Conservation (phyloP, 2,329 filamentous ascomycete genomes). For the Pseudocercospora fuligena region DNA sequence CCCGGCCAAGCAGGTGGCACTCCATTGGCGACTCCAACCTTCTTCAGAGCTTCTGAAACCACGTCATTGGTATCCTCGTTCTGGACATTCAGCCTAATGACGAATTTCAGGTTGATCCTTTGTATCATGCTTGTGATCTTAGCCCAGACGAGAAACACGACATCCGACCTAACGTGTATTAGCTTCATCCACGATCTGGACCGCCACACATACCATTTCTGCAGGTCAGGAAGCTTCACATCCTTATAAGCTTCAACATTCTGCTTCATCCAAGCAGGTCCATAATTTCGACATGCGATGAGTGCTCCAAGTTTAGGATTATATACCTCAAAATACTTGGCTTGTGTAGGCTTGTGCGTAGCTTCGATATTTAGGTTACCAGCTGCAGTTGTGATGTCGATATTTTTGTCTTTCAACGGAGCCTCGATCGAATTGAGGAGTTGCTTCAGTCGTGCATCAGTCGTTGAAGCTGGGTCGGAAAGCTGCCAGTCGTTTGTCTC, state of each 20-base stretch:
- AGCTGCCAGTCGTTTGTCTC: slow-evolving; percentile 11
- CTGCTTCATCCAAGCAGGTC: slow-evolving; percentile 10
- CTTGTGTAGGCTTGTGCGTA: slow-evolving; percentile 12
- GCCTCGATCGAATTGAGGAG: slow-evolving; percentile 3
- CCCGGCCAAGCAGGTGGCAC: slow-evolving; percentile 23
- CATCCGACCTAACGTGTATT: slow-evolving; percentile 12
- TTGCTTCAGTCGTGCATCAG: background rate
- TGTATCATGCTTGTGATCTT: slow-evolving; percentile 6
- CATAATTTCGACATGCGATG: slow-evolving; percentile 20
- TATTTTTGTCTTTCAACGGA: background rate
- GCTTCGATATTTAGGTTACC: slow-evolving; percentile 17
- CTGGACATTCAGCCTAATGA: slow-evolving; percentile 18
- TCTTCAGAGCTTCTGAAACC: slow-evolving; percentile 21
- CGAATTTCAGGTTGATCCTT: slow-evolving; percentile 6
- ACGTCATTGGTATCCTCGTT: slow-evolving; percentile 22
- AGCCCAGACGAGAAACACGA: slow-evolving; percentile 23
- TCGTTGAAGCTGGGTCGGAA: background rate
- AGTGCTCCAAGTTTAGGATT: slow-evolving; percentile 15
- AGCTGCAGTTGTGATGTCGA: slow-evolving; percentile 5
- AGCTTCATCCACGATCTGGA: background rate
- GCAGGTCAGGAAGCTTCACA: slow-evolving; percentile 8
- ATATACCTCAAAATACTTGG: slow-evolving; percentile 17
- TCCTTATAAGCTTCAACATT: background rate
- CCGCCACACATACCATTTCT: background rate
- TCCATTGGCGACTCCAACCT: slow-evolving; percentile 14